These are phyloP conservation scores for Aspergillus diversus DNA, from an alignment of 495 filamentous ascomycete species.

Conservation along the genomic window DNA sequence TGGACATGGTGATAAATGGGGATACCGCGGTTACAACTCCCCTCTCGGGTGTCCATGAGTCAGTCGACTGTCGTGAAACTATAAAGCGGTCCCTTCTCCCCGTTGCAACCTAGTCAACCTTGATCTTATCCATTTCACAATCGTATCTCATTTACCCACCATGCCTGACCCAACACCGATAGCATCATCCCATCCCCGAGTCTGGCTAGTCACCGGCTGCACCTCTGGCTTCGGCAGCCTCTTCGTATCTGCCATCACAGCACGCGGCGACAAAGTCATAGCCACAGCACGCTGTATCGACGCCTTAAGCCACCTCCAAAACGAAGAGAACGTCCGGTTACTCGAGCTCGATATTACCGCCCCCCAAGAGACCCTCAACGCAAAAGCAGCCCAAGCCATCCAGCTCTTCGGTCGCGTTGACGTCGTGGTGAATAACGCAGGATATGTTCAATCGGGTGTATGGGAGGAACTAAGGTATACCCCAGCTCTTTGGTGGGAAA, in stretches of 20 bases:
- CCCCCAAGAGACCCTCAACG: slow-evolving; percentile 27
- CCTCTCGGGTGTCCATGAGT: too few species aligned
- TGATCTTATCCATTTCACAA: too few species aligned
- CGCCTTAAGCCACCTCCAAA: slow-evolving; percentile 32
- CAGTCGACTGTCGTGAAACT: too few species aligned
- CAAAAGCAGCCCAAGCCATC: slow-evolving; percentile 42
- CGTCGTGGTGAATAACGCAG: slow-evolving; percentile 53
- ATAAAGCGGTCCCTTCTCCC: too few species aligned
- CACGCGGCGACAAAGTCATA: slow-evolving; percentile 56
- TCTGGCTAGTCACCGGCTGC: slow-evolving; percentile 10
- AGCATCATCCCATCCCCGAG: not conserved
- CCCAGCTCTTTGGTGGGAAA: not conserved
- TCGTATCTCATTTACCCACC: too few species aligned
- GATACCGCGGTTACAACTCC: too few species aligned
- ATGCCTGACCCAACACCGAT: too few species aligned
- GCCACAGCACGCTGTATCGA: slow-evolving; percentile 48
- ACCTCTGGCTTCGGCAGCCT: slow-evolving; percentile 25
- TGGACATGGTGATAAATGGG: too few species aligned
- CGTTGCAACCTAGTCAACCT: too few species aligned
- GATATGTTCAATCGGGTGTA: slow-evolving; percentile 38
- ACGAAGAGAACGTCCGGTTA: slow-evolving; percentile 35
- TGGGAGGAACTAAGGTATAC: slow-evolving; percentile 8
- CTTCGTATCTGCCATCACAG: slow-evolving; percentile 43
- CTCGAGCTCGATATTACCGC: slow-evolving; percentile 43
- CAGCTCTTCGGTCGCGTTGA: slow-evolving; percentile 44